Base-by-base conservation (phyloP, 352 stramenopile species). In the Globisporangium iwayamae region DNA sequence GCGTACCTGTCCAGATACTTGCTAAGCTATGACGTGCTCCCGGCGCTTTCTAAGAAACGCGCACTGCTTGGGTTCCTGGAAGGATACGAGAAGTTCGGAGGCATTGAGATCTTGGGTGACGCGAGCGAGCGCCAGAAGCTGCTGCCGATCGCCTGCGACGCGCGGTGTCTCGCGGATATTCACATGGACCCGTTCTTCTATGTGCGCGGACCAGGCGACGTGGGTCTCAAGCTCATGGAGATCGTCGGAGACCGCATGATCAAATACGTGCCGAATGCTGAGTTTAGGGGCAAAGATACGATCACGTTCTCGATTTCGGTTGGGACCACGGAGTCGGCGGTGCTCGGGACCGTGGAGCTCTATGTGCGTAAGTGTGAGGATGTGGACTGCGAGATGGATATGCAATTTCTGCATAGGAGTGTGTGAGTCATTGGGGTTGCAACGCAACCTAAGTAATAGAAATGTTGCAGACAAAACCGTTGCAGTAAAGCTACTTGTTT, bases 171-270 rank as follows among this genome's bases (percentile, higher is more conserved):
- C 2, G 67, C 65, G 9, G 57, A 68, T 8, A 70, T 81, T 1
- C 67, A 74, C 14, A 41, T 89, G 45, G 81, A 93, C 22, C 75
- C 80, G 36, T 93, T 87, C 62, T 85, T 85, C 36, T 79, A 85
- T 20, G 46, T 67, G 20, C 14, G 13, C n/a, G 73, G 73, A 10
- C 72, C 77, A 0, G 82, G 82, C 2, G 78, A 91, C 54, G 68
- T 71, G n/a, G 79, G 69, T 0, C 47, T 81, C 4, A 87, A 84
- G 41, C 55, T 81, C 18, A 57, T 89, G 48, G 56, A 70, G 16
- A 70, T 91, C 9, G 60, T 68, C 4, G 65, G 71, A 0, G 70
- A 88, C 41, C 72, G 79, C 0, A 47, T 77, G n/a, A 66, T 93
- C 5, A 78, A 78, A 56, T 93, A 89, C 61, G 70, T 89, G 1